A percentile compares a stretch with the other conserved stretches of the same genome.
phyloP scores from a whole-genome alignment of 1,284 basidiomycete species.

The Rhizopogon parksii region DNA sequence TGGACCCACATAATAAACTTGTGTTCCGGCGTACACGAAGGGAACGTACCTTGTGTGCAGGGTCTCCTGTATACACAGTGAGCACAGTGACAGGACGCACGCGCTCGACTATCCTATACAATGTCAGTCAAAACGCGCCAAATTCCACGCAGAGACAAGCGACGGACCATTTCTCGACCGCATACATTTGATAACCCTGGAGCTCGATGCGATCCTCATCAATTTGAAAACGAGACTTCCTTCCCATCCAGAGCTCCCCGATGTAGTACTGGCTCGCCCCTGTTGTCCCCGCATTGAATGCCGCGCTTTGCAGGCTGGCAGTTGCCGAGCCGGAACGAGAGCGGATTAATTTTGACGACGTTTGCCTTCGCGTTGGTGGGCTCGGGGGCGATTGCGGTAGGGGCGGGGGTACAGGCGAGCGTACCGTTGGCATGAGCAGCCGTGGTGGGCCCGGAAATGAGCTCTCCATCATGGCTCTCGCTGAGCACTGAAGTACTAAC shows the following conservation, averaged over 20 bases:
- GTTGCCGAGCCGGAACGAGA: conserved; percentile 26
- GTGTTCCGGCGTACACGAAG: neutral
- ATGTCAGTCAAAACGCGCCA: conserved; percentile 6
- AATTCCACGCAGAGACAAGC: conserved; percentile 24
- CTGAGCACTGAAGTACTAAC: neutral
- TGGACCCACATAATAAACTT: conserved; percentile 20
- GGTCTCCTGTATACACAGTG: conserved; percentile 68
- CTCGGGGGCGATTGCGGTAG: conserved; percentile 6
- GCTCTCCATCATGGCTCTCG: conserved; percentile 21
- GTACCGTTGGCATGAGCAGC: conserved; percentile 27
- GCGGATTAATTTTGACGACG: conserved; percentile 23
- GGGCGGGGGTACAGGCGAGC: conserved; percentile 13
- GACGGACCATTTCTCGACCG: conserved; percentile 75
- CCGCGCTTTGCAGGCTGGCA: conserved; percentile 17
- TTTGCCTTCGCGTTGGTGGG: conserved; percentile 16
- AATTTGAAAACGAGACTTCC: conserved; percentile 36
- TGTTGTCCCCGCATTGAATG: neutral
- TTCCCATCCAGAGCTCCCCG: conserved; percentile 35
- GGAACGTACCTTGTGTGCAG: conserved; percentile 49
- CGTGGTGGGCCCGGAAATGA: conserved; percentile 9
- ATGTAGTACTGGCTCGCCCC: conserved; percentile 16
- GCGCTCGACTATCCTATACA: conserved; percentile 58
- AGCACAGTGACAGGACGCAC: conserved; percentile 52
- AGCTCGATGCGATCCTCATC: conserved; percentile 40
- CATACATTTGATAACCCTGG: conserved; percentile 68